Base-by-base conservation (phyloP, 257 asterid genomes). In the Penstemon barbatus region DNA sequence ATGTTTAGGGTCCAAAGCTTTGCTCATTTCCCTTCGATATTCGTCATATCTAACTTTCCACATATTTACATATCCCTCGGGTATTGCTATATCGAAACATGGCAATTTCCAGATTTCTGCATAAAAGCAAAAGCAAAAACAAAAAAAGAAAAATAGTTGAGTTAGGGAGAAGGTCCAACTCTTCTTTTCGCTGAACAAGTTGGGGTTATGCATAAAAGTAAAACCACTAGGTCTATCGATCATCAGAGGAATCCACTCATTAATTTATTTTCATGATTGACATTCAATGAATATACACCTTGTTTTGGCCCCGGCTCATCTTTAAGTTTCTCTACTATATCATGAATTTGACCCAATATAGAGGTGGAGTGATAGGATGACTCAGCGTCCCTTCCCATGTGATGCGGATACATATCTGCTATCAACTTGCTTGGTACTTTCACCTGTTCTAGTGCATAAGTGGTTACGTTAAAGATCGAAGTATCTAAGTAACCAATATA, bases 331-430 rank as follows among this genome's bases (percentile, higher is more conserved):
- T 51, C 57, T 13, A 82, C 79, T 36, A 13, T 63, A 45, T 91
- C 88, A 80, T 76, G 79, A 54, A 89, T 87, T 71, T 72, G 70
- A 60, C 97, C 97, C 71, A 91, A 67, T 45, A 91, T 68, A 13
- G 96, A 86, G 37, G 66, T 71, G 33, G 97, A 91, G 42, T 69
- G 70, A 69, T 87, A 91, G 57, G 71, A 69, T 9, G 9, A 5
- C 5, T 62, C 74, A 10, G 64, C 8, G 3, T 9, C 76, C 80
- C 13, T 83, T 66, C 58, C 82, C 91, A 91, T 81, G 83, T 85
- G 77, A 81, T 91, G 96, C n/a, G 96, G 95, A 73, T 58, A 87
- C 64, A 4, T 18, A 36, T 79, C 81, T 8, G 88, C 81, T 63
- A 45, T 86, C 83, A 91, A 72, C 53, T 75, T 52, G 7, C 53